Percentiles rank a stretch among this genome's conserved stretches.
These are phyloP conservation scores for Peniophora sp. DNA, from an alignment of 1,284 basidiomycete genomes.

Conservation along the genomic window DNA sequence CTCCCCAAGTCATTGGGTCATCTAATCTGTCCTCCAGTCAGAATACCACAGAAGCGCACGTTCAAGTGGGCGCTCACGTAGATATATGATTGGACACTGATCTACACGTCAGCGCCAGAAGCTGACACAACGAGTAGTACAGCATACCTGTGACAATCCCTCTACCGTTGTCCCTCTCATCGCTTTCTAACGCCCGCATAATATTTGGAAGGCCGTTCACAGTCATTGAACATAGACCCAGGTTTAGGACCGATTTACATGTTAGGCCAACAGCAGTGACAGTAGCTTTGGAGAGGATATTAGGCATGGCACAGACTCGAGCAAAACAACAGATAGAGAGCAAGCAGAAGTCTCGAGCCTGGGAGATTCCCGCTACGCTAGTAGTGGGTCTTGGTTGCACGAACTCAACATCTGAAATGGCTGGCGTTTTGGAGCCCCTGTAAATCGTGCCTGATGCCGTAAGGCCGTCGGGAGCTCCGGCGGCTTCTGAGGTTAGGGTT, in stretches of 20 bases:
- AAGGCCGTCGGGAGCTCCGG: too few relatives aligned
- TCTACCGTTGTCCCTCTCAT: constrained; percentile 39
- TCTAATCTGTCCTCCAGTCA: constrained; percentile 43
- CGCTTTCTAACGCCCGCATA: constrained; percentile 49
- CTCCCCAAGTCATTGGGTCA: constrained; percentile 77
- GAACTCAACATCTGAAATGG: too few relatives aligned
- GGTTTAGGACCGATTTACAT: constrained; percentile 70
- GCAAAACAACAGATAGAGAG: too few relatives aligned
- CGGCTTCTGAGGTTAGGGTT: too few relatives aligned
- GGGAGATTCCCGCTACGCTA: too few relatives aligned
- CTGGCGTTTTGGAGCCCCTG: too few relatives aligned
- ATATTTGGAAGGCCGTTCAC: constrained; percentile 66
- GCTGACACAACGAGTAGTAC: constrained; percentile 3
- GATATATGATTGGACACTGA: constrained; percentile 89
- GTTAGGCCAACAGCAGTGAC: constrained; percentile 57
- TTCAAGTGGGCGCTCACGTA: constrained; percentile 43
- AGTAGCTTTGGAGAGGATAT: constrained; percentile 40
- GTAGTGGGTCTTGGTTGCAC: too few relatives aligned
- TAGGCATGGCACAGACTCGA: constrained; percentile 8
- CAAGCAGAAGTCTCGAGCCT: too few relatives aligned
- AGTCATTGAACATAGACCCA: constrained; percentile 55
- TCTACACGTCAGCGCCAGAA: constrained; percentile 7
- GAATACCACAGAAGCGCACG: constrained; percentile 7
- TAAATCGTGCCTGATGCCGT: too few relatives aligned
- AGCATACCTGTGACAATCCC: constrained; percentile 74